Evolutionary conservation across 2,329 filamentous ascomycete species (phyloP).

Genomic region (Ophiostoma pallidulum): DNA sequence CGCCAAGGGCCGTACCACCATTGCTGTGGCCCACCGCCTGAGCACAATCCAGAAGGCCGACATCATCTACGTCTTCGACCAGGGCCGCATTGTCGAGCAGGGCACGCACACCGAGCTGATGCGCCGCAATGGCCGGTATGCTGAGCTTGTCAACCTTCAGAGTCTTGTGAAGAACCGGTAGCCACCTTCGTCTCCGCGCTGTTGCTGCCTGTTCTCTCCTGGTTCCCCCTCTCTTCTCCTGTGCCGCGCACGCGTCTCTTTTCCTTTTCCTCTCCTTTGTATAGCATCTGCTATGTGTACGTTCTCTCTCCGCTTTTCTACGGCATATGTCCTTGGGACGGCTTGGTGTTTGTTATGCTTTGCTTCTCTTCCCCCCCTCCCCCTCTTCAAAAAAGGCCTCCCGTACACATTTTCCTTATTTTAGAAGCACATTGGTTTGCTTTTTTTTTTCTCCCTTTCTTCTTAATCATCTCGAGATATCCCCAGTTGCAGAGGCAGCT

Average conservation of each 20-base stretch:
- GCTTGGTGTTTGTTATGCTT: too few relatives aligned
- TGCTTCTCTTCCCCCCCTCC: too few relatives aligned
- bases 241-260: too few relatives aligned
- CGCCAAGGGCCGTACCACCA: slow-evolving; percentile 76
- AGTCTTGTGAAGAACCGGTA: slow-evolving; percentile 52
- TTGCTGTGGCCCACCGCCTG: slow-evolving; percentile 86
- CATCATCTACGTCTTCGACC: slow-evolving; percentile 92
- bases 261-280: not conserved
- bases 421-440: too few relatives aligned
- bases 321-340: not conserved
- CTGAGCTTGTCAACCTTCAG: slow-evolving; percentile 71
- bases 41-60: slow-evolving; percentile 93
- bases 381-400: too few relatives aligned
- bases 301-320: not conserved
- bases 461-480: too few relatives aligned
- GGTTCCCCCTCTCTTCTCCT: not conserved
- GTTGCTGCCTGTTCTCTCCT: not conserved
- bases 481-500: too few relatives aligned
- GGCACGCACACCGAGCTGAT: slow-evolving; percentile 71
- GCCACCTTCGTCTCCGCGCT: not conserved
- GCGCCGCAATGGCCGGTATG: slow-evolving; percentile 61
- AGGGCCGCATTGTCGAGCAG: slow-evolving; percentile 74
- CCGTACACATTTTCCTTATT: too few relatives aligned
- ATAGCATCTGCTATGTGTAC: too few relatives aligned
- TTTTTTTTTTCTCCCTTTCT: too few relatives aligned